A percentile compares a stretch with the other conserved stretches of the same genome.
Evolutionary conservation across 2,329 filamentous ascomycete genomes (phyloP).

Genomic region (Ophiocordyceps camponoti-rufipedis): DNA sequence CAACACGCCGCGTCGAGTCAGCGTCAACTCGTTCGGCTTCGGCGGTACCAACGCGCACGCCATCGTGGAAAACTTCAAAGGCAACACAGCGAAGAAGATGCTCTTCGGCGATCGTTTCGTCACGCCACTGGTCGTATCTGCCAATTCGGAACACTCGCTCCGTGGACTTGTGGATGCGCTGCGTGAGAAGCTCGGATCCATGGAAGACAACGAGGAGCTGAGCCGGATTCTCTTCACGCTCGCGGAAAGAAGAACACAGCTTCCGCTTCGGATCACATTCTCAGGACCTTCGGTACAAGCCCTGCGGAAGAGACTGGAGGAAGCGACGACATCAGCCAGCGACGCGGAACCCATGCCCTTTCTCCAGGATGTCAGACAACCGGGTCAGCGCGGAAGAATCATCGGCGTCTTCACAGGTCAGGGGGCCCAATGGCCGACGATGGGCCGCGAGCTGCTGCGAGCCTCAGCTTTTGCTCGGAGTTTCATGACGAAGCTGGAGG

Average conservation of each 20-base stretch:
- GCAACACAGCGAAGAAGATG: background rate
- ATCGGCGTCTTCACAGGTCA: background rate
- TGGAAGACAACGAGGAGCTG: background rate
- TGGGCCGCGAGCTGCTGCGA: background rate
- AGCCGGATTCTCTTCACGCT: background rate
- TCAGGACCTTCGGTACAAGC: background rate
- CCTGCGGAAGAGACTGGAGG: background rate
- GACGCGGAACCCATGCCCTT: background rate
- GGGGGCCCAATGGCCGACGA: background rate
- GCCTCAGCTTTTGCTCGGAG: background rate
- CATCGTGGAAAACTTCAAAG: constrained; percentile 11
- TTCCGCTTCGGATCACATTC: background rate
- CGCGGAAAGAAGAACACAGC: background rate
- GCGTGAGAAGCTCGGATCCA: background rate
- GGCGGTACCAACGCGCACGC: constrained; percentile 29
- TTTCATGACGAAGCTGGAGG: background rate
- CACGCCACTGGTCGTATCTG: background rate
- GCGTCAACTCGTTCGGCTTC: constrained; percentile 30
- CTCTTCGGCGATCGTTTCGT: background rate
- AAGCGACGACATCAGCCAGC: background rate
- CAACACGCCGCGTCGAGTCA: constrained; percentile 15
- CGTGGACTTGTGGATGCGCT: background rate
- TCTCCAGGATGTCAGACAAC: background rate
- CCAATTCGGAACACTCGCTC: background rate
- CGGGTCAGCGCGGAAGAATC: background rate